Percentiles rank a stretch among this genome's conserved stretches.
These are phyloP conservation scores for Haplosporangium sp. DNA, from an alignment of 371 early-diverging fungal species.

Conservation along the genomic window DNA sequence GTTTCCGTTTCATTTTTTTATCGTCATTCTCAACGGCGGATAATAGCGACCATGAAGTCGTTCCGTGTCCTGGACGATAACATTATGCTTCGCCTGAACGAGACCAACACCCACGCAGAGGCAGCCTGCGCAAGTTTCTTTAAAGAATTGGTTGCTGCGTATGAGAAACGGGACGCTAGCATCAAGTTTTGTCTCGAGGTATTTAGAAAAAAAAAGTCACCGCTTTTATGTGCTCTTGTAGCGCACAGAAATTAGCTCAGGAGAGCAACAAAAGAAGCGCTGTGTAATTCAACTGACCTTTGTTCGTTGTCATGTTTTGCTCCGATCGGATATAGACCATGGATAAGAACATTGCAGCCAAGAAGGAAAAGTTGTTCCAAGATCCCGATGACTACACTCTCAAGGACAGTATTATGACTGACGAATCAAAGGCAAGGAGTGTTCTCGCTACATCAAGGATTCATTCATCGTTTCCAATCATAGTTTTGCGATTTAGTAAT, in stretches of 20 bases:
- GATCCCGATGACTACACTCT: slow-evolving; percentile 72
- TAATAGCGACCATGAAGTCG: slow-evolving; percentile 73
- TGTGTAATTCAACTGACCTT: background rate
- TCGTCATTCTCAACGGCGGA: background rate
- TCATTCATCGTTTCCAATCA: no score
- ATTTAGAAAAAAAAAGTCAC: background rate
- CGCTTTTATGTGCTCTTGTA: background rate
- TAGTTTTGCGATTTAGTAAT: background rate
- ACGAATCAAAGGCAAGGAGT: slow-evolving; percentile 68
- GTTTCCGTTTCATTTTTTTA: background rate
- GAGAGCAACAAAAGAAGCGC: no score
- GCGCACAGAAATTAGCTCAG: no score
- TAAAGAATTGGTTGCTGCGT: slow-evolving; percentile 72
- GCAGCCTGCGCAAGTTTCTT: slow-evolving; percentile 76
- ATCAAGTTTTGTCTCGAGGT: slow-evolving; percentile 79
- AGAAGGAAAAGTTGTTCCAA: slow-evolving; percentile 66
- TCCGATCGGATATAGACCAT: slow-evolving; percentile 56
- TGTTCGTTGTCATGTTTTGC: background rate
- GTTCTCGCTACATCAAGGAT: background rate
- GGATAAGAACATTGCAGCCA: slow-evolving; percentile 67
- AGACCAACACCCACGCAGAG: slow-evolving; percentile 74
- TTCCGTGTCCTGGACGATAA: slow-evolving; percentile 85
- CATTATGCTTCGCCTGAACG: slow-evolving; percentile 81
- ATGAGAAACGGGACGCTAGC: slow-evolving; percentile 73
- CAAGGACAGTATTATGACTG: slow-evolving; percentile 67